A percentile compares a stretch with the other conserved stretches of the same genome.
Conservation (phyloP, 306 rosid genomes). For the Sicyos baderoa region DNA sequence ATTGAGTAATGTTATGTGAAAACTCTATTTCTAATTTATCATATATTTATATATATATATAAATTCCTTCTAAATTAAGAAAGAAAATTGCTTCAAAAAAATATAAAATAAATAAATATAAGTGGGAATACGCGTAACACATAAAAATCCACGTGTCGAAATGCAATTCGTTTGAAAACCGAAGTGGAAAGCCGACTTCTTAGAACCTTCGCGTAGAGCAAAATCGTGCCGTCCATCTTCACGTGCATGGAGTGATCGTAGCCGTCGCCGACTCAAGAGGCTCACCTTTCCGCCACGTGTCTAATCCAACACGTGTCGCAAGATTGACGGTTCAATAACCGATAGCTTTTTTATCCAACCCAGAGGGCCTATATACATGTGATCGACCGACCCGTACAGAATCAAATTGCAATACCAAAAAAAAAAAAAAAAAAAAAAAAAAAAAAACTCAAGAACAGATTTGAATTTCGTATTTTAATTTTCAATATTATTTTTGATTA, state of each 20-base stretch:
- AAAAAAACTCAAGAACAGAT: neutral
- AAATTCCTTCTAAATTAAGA: neutral
- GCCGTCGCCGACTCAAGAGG: constrained; percentile 7
- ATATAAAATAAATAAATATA: too few relatives aligned
- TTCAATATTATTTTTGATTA: neutral
- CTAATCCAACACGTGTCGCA: neutral
- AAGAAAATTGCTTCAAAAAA: too few relatives aligned
- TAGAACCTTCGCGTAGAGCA: neutral
- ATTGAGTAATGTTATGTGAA: too few relatives aligned
- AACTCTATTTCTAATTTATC: too few relatives aligned
- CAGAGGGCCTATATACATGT: neutral
- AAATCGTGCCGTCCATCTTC: constrained; percentile 16
- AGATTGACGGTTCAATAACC: neutral
- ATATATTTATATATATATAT: too few relatives aligned
- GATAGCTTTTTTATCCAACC: neutral
- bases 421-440: too few relatives aligned
- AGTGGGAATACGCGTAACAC: neutral
- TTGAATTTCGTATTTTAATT: neutral
- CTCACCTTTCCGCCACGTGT: neutral
- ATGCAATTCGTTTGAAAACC: neutral
- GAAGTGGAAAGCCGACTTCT: neutral
- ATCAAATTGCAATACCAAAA: neutral
- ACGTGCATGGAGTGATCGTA: constrained; percentile 17
- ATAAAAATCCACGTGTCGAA: neutral
- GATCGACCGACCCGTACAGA: neutral